Evolutionary conservation across 371 early-diverging fungal species (phyloP).

Genomic region (Mucor racemosus): DNA sequence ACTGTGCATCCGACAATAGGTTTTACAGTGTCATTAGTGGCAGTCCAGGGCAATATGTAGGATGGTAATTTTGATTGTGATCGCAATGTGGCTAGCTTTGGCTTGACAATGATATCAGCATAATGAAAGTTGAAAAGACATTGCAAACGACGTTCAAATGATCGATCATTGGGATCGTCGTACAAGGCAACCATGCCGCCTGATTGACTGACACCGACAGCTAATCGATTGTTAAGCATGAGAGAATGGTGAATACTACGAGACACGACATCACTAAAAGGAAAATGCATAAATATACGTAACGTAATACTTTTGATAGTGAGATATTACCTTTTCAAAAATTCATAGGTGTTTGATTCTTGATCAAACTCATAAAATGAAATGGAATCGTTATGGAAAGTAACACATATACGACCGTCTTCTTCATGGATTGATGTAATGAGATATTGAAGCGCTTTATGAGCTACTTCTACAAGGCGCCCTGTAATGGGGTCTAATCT

Average conservation of each 20-base stretch:
- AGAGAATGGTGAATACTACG: conserved; percentile 37
- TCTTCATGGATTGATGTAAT: conserved; percentile 43
- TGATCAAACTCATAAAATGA: conserved; percentile 38
- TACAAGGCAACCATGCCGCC: conserved; percentile 41
- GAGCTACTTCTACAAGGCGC: conserved; percentile 36
- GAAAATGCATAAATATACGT: background rate
- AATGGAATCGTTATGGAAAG: conserved; percentile 40
- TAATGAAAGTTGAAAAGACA: conserved; percentile 39
- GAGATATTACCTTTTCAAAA: conserved; percentile 37
- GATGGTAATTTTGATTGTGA: conserved; percentile 10
- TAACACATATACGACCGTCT: conserved; percentile 39
- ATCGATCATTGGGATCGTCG: conserved; percentile 32
- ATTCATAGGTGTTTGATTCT: conserved; percentile 24
- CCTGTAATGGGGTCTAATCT: conserved; percentile 36
- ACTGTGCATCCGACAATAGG: conserved; percentile 42
- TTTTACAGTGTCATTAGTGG: background rate
- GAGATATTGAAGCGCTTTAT: conserved; percentile 29
- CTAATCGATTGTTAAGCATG: conserved; percentile 27
- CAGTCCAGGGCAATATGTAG: conserved; percentile 22
- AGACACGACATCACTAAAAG: conserved; percentile 33
- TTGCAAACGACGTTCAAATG: conserved; percentile 32
- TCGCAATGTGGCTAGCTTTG: conserved; percentile 25
- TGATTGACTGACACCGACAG: conserved; percentile 32
- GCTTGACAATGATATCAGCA: conserved; percentile 39
- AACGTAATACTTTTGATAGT: background rate